phyloP scores from a whole-genome alignment of 257 asterid genomes.

The Fraxinus anomala region DNA sequence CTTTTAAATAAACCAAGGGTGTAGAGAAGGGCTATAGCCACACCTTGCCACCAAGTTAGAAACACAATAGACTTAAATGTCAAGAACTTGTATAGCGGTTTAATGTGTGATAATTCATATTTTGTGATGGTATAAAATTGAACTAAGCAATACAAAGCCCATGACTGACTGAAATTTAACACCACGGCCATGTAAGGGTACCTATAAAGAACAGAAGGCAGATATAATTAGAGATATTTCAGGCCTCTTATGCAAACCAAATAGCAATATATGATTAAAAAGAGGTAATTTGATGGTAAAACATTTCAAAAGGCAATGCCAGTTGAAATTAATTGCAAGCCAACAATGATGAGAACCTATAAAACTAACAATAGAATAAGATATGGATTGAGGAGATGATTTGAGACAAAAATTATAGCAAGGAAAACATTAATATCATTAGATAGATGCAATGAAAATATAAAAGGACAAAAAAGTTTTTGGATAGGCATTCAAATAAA shows the following conservation, averaged over 20 bases:
- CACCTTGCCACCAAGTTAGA: conserved; percentile 99
- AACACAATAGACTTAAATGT: conserved; percentile 96
- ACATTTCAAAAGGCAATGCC: background rate
- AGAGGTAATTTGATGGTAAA: conserved; percentile 1
- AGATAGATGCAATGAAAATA: too few relatives aligned
- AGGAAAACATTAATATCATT: too few relatives aligned
- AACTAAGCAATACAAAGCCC: conserved; percentile 97
- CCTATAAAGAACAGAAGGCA: conserved; percentile 51
- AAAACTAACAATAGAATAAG: conserved; percentile 16
- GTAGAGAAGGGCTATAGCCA: conserved; percentile 82
- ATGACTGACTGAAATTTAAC: conserved; percentile 93
- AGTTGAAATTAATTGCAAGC: conserved; percentile 7
- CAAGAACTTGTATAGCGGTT: conserved; percentile 87
- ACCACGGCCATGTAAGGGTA: conserved; percentile 92
- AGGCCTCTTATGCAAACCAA: conserved; percentile 12
- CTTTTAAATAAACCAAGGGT: conserved; percentile 76
- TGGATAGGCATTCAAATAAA: too few relatives aligned
- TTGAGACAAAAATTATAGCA: too few relatives aligned
- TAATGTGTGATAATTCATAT: conserved; percentile 84
- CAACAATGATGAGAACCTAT: background rate
- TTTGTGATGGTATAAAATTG: conserved; percentile 88
- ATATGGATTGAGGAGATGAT: background rate
- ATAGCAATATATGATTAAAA: conserved; percentile 17
- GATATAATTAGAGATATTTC: conserved; percentile 28
- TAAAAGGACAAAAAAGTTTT: too few relatives aligned